phyloP scores from a whole-genome alignment of 805 yeast genomes.

The Candida verbasci region DNA sequence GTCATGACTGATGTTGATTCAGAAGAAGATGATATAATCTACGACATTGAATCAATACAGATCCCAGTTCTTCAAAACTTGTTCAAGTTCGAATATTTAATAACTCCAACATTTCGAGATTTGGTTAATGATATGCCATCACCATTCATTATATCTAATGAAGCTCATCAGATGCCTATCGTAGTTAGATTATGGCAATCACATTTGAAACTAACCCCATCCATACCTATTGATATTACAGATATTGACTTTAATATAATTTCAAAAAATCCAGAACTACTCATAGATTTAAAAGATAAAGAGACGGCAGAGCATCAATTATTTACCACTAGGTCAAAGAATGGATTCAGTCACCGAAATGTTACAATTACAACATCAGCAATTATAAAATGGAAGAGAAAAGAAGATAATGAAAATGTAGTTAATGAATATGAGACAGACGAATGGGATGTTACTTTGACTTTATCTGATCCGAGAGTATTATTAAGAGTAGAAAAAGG shows the following conservation, averaged over 20 bases:
- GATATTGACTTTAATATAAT: conserved; percentile 16
- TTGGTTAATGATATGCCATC: conserved; percentile 30
- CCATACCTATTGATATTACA: conserved; percentile 12
- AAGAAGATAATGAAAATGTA: not conserved
- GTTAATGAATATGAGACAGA: conserved; percentile 27
- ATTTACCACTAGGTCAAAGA: conserved; percentile 34
- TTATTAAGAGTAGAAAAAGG: conserved; percentile 36
- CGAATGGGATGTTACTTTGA: conserved; percentile 51
- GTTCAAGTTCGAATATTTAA: conserved; percentile 18
- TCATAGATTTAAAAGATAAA: conserved; percentile 13
- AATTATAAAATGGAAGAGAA: conserved; percentile 31
- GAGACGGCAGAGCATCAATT: conserved; percentile 9
- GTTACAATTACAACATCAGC: conserved; percentile 24
- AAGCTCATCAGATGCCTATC: conserved; percentile 23
- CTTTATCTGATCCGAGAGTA: conserved; percentile 68
- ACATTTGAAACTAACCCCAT: conserved; percentile 9
- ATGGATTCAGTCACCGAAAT: conserved; percentile 34
- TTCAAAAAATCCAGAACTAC: conserved; percentile 24
- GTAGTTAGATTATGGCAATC: conserved; percentile 29
- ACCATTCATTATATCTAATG: conserved; percentile 26
- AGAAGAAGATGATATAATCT: conserved; percentile 14
- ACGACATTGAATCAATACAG: conserved; percentile 17
- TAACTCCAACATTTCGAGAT: conserved; percentile 24
- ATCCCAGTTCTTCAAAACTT: conserved; percentile 22
- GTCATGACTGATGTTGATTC: conserved; percentile 19